Base-by-base conservation (phyloP, 1,284 basidiomycete genomes). In the Pterula multifida region DNA sequence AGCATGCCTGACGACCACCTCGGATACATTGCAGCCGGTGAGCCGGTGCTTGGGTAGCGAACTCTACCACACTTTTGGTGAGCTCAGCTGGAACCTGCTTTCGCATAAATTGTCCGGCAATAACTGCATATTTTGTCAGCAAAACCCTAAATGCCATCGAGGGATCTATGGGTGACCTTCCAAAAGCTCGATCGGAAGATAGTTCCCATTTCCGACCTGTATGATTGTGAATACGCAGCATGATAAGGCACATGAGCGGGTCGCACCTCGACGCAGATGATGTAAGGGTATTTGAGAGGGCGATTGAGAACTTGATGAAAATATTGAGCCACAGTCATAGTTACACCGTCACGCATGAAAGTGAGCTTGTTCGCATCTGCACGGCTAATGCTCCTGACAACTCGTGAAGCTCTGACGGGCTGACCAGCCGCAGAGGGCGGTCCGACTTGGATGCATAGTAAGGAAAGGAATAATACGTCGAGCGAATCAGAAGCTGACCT, bases 71-170 rank as follows among this genome's bases (percentile, higher is more conserved):
- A 1, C 69, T 65, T 36, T 68, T 72, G 0, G 73, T 78, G 57
- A 72, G 72, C 53, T 78, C 73, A 0, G 75, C 64, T 0, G 79
- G 79, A 0, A 81, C 66, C 49, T 79, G 76, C 54, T 78, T 79
- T 26, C 71, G 65, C 71, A 80, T 76, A 11, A 47, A 39, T 45
- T 3, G 19, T 17, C 24, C 46, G 11, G 13, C 21, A 19, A 2
- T 15, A n/a, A 26, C 39, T 42, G 21, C n/a, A 32, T 6, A n/a
- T n/a, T n/a, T n/a, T n/a, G n/a, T n/a, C n/a, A n/a, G n/a, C n/a
- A n/a, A n/a, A n/a, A n/a, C n/a, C n/a, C n/a, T n/a, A n/a, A n/a
- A n/a, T n/a, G n/a, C n/a, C n/a, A n/a, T n/a, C n/a, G n/a, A n/a
- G n/a, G n/a, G n/a, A n/a, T n/a, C n/a, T n/a, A n/a, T n/a, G n/a